phyloP scores from a whole-genome alignment of 305 asterid species.

The Withania somnifera region DNA sequence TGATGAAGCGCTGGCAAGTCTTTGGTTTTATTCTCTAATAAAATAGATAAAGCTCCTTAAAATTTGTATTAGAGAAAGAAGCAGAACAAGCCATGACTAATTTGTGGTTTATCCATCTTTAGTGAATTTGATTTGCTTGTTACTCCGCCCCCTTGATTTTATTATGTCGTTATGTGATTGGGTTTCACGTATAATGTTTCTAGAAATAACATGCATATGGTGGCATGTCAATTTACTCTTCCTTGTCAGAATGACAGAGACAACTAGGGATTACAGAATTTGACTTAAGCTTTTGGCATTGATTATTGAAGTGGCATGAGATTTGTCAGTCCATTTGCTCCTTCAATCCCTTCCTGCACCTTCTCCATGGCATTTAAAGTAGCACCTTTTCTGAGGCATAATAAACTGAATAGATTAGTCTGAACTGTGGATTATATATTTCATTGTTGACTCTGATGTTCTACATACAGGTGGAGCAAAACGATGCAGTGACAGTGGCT shows the following conservation, averaged over 20 bases:
- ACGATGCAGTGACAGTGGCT: conserved; percentile 90
- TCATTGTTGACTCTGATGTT: conserved; percentile 8
- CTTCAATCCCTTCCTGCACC: neutral
- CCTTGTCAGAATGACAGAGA: neutral
- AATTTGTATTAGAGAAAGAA: neutral
- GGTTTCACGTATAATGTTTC: neutral
- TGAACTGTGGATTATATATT: neutral
- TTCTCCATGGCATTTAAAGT: neutral
- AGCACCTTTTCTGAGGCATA: neutral
- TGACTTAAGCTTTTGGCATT: neutral
- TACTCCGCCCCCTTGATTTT: neutral
- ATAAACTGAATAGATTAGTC: neutral
- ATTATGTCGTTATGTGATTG: neutral
- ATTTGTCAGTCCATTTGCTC: neutral
- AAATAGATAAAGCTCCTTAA: neutral
- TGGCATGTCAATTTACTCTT: neutral
- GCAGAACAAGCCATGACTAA: neutral
- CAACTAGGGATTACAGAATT: neutral
- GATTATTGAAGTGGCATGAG: neutral
- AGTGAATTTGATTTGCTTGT: neutral
- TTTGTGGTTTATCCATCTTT: neutral
- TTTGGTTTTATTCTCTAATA: neutral
- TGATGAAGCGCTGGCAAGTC: neutral
- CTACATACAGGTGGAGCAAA: conserved; percentile 67
- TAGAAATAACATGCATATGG: neutral